Conservation (phyloP, 2,329 filamentous ascomycete species). For the Trichoderma sp. region DNA sequence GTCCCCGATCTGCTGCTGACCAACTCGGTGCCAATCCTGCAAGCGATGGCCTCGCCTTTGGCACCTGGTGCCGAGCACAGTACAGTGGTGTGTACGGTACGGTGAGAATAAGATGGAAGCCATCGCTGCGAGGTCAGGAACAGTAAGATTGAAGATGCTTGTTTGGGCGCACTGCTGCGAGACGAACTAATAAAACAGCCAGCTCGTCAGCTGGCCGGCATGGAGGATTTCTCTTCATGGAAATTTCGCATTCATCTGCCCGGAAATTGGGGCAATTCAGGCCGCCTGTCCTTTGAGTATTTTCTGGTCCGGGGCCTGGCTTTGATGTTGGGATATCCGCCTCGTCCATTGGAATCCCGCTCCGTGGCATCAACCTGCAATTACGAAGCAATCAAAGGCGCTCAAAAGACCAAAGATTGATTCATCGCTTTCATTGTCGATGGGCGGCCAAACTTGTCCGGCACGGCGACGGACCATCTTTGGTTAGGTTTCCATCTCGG, state of each 20-base stretch:
- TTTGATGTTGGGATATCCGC: not conserved
- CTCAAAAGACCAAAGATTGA: not conserved
- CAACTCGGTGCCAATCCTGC: slow-evolving; percentile 6
- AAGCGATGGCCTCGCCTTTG: not conserved
- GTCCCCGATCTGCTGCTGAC: slow-evolving; percentile 13
- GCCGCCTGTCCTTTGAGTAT: not conserved
- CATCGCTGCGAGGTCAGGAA: not conserved
- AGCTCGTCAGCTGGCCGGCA: not conserved
- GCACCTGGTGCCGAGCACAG: not conserved
- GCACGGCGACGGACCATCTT: not conserved
- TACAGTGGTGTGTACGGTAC: not conserved
- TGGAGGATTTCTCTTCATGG: slow-evolving; percentile 8
- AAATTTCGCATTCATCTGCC: not conserved
- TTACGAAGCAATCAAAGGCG: not conserved
- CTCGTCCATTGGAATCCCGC: not conserved
- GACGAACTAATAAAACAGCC: not conserved
- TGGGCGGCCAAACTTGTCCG: not conserved
- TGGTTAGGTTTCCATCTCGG: not conserved
- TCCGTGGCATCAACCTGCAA: not conserved
- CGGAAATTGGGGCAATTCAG: slow-evolving; percentile 3
- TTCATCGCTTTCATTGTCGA: not conserved
- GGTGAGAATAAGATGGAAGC: not conserved
- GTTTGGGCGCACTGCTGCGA: not conserved
- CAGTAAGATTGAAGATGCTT: not conserved
- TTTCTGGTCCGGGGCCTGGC: not conserved